Conservation (phyloP, 495 filamentous ascomycete species). For the Xylaria grammica region DNA sequence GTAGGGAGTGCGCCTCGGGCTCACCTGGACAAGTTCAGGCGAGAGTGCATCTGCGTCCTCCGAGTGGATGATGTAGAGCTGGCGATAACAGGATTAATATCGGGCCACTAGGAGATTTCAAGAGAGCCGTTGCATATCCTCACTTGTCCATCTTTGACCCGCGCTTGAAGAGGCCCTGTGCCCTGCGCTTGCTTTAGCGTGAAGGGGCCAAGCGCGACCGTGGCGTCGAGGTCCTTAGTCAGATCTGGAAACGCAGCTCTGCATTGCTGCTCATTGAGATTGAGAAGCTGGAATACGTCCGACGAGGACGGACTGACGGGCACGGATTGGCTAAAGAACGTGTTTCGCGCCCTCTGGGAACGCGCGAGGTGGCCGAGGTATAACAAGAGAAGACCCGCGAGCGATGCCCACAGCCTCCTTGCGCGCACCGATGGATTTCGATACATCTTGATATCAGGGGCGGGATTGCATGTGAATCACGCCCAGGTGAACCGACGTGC, state of each 20-base stretch:
- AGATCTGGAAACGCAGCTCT: conserved; percentile 46
- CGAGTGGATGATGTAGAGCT: conserved; percentile 49
- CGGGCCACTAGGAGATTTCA: background rate
- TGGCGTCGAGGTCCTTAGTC: conserved; percentile 46
- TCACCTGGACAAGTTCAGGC: conserved; percentile 41
- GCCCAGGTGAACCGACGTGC: background rate
- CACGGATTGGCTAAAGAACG: background rate
- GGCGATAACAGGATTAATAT: conserved; percentile 1
- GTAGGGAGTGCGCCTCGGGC: background rate
- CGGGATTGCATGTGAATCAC: background rate
- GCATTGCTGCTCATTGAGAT: conserved; percentile 45
- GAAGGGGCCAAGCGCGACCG: conserved; percentile 46
- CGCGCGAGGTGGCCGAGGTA: background rate
- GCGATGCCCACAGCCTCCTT: background rate
- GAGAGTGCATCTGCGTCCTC: conserved; percentile 37
- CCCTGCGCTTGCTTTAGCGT: conserved; percentile 38
- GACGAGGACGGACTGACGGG: background rate
- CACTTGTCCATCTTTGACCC: conserved; percentile 50
- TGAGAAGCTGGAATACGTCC: conserved; percentile 27
- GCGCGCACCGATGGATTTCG: background rate
- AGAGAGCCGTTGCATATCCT: background rate
- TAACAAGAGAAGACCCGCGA: background rate
- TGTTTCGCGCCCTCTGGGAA: background rate
- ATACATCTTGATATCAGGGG: background rate
- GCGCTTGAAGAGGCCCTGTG: conserved; percentile 42